Evolutionary conservation across 768 basidiomycete species (phyloP), one percentile per base, ranked within the genome.

Genomic region (Mycena kentingensis): DNA sequence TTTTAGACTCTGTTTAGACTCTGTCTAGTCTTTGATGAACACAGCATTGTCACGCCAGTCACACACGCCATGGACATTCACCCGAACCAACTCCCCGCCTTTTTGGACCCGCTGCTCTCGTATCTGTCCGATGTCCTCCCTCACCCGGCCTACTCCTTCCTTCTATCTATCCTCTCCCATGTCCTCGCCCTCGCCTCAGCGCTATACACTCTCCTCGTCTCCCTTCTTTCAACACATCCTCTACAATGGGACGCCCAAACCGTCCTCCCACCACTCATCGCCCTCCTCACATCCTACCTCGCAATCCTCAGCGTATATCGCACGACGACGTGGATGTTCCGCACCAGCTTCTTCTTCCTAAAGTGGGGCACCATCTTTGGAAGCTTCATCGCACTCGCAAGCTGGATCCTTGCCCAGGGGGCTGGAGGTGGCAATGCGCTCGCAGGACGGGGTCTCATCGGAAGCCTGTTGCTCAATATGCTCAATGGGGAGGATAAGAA

Each of bases 261-360:
- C 25, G 64, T 90, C 41, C 63, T 92, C 18, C 88, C 90, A 7
- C 90, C 90, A 1, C 69, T 91, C 63, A 81, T 93, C 63, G 85
- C 81, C 53, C 67, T 92, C 26, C 67, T 91, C 46, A 77, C 79
- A 4, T 84, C 88, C 18, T 93, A 92, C 68, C 76, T 90, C 54
- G 87, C 88, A 3, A 74, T 93, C n/a, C 55, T 84, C 35, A 88
- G 83, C 65, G 68, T 90, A 46, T 90, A 90, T 70, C 85, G 88
- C 54, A 91, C 90, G 4, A 85, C 89, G 12, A 78, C 77, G 21
- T 91, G 87, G 84, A 75, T 87, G 61, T 69, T 91, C 57, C 79
- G 87, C 54, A 81, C 80, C 28, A 73, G 70, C 24, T 67, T 90
- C 58, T 90, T 80, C 76, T 78, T 89, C 61, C 65, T 88, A 61